Evolutionary conservation across 352 stramenopile genomes (phyloP).

Genomic region (Phytophthora sp.): DNA sequence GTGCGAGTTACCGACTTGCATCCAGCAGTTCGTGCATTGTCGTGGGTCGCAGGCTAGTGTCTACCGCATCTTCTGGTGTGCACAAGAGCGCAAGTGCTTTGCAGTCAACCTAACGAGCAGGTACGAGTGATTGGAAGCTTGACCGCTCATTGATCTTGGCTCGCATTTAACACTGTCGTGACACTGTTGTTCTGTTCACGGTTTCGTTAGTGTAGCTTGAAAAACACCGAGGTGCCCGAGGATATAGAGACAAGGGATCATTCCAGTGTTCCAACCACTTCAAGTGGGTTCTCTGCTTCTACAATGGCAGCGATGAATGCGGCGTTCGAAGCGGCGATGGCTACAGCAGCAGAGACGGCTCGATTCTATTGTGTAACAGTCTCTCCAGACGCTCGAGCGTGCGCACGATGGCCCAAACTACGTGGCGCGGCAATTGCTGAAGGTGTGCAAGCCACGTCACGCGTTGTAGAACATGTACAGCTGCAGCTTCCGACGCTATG

Average conservation of each 20-base stretch:
- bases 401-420: conserved; percentile 55
- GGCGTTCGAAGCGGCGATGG: conserved; percentile 38
- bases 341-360: conserved; percentile 30
- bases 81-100: conserved; percentile 61
- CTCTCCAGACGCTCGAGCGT: conserved; percentile 42
- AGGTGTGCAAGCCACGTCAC: conserved; percentile 49
- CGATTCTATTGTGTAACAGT: conserved; percentile 50
- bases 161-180: conserved; percentile 9
- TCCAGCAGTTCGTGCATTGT: conserved; percentile 79
- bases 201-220: conserved; percentile 45
- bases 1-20: conserved; percentile 59
- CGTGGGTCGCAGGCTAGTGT: conserved; percentile 70
- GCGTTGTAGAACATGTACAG: conserved; percentile 71
- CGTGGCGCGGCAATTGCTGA: conserved; percentile 62
- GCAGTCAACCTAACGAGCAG: conserved; percentile 79
- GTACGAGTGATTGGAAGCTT: conserved; percentile 29
- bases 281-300: conserved; percentile 4
- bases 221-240: conserved; percentile 31
- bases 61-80: conserved; percentile 71
- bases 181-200: conserved; percentile 16
- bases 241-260: conserved; percentile 1
- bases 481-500: conserved; percentile 62
- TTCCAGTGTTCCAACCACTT: neutral
- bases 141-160: neutral
- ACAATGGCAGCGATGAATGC: conserved; percentile 31